Percentiles rank a stretch among this genome's conserved stretches.
These are phyloP conservation scores for Sonneratia caseolaris DNA, from an alignment of 345 rosid genomes.

Conservation along the genomic window DNA sequence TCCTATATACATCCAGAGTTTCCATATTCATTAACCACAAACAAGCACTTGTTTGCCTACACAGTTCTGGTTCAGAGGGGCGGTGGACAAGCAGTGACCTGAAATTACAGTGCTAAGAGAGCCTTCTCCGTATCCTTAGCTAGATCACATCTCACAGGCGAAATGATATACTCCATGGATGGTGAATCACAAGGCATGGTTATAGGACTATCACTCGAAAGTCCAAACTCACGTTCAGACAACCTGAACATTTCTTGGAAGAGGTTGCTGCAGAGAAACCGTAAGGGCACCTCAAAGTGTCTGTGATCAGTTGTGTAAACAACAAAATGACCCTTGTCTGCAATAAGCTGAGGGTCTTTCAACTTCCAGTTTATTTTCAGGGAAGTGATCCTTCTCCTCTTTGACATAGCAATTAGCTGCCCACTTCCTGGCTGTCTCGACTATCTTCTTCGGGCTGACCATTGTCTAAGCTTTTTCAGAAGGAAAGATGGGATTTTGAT, in stretches of 20 bases:
- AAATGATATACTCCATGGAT: slow-evolving; percentile 18
- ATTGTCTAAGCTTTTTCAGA: slow-evolving; percentile 2
- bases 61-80: not conserved
- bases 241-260: slow-evolving; percentile 9
- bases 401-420: slow-evolving; percentile 13
- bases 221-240: slow-evolving; percentile 13
- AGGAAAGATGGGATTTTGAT: not conserved
- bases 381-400: slow-evolving; percentile 6
- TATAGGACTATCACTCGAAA: slow-evolving; percentile 18
- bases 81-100: not conserved
- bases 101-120: slow-evolving; percentile 6
- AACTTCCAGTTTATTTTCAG: not conserved
- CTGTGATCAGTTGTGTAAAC: slow-evolving; percentile 12
- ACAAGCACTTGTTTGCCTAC: not conserved
- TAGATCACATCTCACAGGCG: slow-evolving; percentile 8
- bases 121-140: slow-evolving; percentile 21
- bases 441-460: slow-evolving; percentile 15
- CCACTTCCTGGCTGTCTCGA: slow-evolving; percentile 12
- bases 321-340: slow-evolving; percentile 19
- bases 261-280: slow-evolving; percentile 11
- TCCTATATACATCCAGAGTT: not conserved
- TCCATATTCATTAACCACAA: not conserved
- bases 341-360: not conserved
- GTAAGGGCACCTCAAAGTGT: slow-evolving; percentile 14
- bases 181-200: slow-evolving; percentile 25